These are phyloP conservation scores for Rubia peregrina DNA, from an alignment of 305 asterid genomes.

Conservation along the genomic window DNA sequence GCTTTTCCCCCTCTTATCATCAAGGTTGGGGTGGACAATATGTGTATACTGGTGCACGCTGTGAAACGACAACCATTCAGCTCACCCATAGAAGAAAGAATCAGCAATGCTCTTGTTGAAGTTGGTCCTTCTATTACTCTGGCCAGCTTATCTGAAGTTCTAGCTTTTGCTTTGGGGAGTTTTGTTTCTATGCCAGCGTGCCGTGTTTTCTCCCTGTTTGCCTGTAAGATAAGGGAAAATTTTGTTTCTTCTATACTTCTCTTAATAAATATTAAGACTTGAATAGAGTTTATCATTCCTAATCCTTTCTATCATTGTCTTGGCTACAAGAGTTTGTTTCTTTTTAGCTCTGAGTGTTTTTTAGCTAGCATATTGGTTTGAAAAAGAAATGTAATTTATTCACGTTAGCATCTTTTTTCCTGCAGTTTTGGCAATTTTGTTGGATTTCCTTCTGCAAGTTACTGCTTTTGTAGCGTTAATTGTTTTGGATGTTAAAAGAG, in stretches of 20 bases:
- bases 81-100: conserved; percentile 88
- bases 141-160: conserved; percentile 93
- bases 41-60: conserved; percentile 98
- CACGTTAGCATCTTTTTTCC: background rate
- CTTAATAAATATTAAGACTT: background rate
- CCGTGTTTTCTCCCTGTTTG: conserved; percentile 98
- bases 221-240: conserved; percentile 17
- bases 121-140: conserved; percentile 98
- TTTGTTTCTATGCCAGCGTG: conserved; percentile 99
- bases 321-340: background rate
- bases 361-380: background rate
- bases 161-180: conserved; percentile 99
- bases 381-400: background rate
- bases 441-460: conserved; percentile 98
- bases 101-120: conserved; percentile 96
- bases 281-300: background rate
- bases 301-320: background rate
- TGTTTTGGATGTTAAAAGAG: conserved; percentile 86
- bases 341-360: background rate
- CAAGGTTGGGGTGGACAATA: conserved; percentile 99
- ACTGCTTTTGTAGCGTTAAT: conserved; percentile 98
- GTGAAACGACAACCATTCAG: conserved; percentile 91
- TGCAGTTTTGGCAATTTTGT: conserved; percentile 91
- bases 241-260: background rate
- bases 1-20: background rate